These are phyloP conservation scores for Sporopachydermia lactativora DNA, from an alignment of 805 yeast species.

Conservation along the genomic window DNA sequence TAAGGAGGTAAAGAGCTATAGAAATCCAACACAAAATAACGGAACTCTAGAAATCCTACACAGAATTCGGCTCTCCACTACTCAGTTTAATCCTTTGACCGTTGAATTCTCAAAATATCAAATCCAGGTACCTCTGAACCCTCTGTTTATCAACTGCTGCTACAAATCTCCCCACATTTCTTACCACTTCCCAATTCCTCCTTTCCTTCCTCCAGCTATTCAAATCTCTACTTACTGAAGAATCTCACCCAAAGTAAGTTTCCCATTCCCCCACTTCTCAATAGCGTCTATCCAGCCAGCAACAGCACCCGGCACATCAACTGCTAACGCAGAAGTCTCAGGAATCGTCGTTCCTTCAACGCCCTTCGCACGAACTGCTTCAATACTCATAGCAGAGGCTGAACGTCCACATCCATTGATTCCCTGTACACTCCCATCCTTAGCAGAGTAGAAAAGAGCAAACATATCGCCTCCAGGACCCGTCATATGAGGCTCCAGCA, in stretches of 20 bases:
- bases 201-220: too few species aligned
- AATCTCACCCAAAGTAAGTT: conserved; percentile 41
- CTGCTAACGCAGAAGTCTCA: conserved; percentile 36
- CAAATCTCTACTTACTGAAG: conserved; percentile 23
- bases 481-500: conserved; percentile 27
- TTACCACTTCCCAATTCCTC: too few species aligned
- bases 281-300: conserved; percentile 69
- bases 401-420: conserved; percentile 69
- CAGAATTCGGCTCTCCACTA: too few species aligned
- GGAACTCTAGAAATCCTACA: too few species aligned
- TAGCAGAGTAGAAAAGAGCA: conserved; percentile 39
- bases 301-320: conserved; percentile 68
- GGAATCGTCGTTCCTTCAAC: conserved; percentile 36
- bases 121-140: too few species aligned
- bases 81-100: too few species aligned
- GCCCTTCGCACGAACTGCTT: conserved; percentile 30
- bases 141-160: too few species aligned
- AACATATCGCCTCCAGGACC: conserved; percentile 64
- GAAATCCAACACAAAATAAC: too few species aligned
- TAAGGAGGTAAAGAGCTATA: too few species aligned
- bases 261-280: conserved; percentile 61
- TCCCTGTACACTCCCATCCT: conserved; percentile 40
- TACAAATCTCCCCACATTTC: too few species aligned
- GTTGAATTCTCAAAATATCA: too few species aligned
- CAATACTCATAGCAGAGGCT: conserved; percentile 35